Conservation (phyloP, 352 stramenopile species). For the Blastocystis sp. region DNA sequence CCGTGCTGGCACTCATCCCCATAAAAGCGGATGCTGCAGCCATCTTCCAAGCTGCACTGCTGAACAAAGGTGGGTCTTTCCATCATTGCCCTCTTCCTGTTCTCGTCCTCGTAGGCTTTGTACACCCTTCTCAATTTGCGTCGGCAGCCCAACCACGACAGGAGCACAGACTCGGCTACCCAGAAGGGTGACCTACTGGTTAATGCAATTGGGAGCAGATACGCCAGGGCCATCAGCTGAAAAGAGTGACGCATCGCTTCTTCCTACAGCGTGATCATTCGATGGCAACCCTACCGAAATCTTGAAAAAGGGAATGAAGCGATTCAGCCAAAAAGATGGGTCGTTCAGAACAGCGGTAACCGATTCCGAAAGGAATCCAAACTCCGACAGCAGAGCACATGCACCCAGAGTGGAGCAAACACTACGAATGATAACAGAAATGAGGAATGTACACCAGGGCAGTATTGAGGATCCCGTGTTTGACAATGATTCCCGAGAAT, state of each 20-base stretch:
- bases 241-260: conserved; percentile 57
- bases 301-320: conserved; percentile 39
- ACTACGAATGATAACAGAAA: conserved; percentile 1
- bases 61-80: conserved; percentile 1
- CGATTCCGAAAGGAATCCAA: conserved; percentile 35
- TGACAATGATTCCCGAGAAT: conserved; percentile 18
- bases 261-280: conserved; percentile 11
- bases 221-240: conserved; percentile 45
- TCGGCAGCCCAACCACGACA: conserved; percentile 32
- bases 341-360: conserved; percentile 13
- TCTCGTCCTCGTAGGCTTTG: conserved; percentile 13
- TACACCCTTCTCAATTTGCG: conserved; percentile 21
- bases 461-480: conserved; percentile 35
- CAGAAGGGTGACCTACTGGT: conserved; percentile 36
- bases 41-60: conserved; percentile 18
- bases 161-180: neutral
- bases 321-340: conserved; percentile 23
- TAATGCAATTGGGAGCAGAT: neutral
- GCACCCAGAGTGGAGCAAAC: conserved; percentile 37
- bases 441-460: conserved; percentile 8
- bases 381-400: conserved; percentile 28
- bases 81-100: neutral
- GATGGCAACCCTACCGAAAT: conserved; percentile 15
- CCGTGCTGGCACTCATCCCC: conserved; percentile 46
- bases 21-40: conserved; percentile 42